These are phyloP conservation scores for Calonectria naviculata DNA, from an alignment of 2,329 filamentous ascomycete genomes.

Conservation along the genomic window DNA sequence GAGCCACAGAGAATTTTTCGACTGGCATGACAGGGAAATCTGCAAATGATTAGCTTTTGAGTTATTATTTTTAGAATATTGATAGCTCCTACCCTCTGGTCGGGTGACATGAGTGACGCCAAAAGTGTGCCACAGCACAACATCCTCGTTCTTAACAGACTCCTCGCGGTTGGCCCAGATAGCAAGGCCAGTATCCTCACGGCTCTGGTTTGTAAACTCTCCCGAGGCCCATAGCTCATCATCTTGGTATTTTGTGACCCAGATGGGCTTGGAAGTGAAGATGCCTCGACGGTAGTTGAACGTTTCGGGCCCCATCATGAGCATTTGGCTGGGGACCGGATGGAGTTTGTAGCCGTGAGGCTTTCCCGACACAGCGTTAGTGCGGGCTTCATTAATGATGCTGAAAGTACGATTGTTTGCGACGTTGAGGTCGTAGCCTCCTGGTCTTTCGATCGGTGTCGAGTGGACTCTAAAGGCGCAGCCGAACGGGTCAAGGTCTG, in stretches of 20 bases:
- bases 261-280: conserved; percentile 42
- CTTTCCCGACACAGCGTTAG: conserved; percentile 46
- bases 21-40: conserved; percentile 76
- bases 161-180: conserved; percentile 44
- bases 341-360: conserved; percentile 55
- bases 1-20: conserved; percentile 59
- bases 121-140: conserved; percentile 92
- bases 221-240: conserved; percentile 62
- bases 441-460: conserved; percentile 52
- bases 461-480: conserved; percentile 54
- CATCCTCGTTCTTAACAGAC: conserved; percentile 78
- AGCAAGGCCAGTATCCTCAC: conserved; percentile 48
- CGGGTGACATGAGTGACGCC: conserved; percentile 80
- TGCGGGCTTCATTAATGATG: conserved; percentile 54
- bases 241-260: conserved; percentile 61
- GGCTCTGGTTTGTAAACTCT: conserved; percentile 62
- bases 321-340: conserved; percentile 55
- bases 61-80: background rate
- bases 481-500: conserved; percentile 62
- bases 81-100: conserved; percentile 21
- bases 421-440: conserved; percentile 59
- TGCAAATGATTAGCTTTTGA: background rate
- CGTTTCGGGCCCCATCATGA: conserved; percentile 32
- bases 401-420: conserved; percentile 58
- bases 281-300: conserved; percentile 26